These are phyloP conservation scores for Curvularia lunata DNA, from an alignment of 2,329 filamentous ascomycete species.

Conservation along the genomic window DNA sequence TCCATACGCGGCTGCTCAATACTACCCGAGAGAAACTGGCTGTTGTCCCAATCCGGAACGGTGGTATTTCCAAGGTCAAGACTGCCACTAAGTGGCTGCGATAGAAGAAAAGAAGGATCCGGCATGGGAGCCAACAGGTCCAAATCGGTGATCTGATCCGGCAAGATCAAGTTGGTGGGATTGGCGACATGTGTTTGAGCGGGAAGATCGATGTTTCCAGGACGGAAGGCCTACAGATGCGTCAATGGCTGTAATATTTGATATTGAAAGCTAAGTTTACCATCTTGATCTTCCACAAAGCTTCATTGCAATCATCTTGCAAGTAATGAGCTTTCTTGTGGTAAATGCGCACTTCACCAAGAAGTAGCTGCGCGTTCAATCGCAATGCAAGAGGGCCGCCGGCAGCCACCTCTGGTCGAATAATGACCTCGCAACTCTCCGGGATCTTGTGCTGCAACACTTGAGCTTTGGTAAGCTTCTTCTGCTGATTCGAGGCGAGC, in stretches of 20 bases:
- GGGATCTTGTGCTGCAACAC: conserved; percentile 94
- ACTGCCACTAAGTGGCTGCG: conserved; percentile 65
- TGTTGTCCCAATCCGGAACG: conserved; percentile 65
- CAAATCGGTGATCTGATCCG: conserved; percentile 90
- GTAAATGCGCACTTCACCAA: conserved; percentile 97
- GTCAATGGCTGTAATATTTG: conserved; percentile 23
- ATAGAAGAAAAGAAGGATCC: conserved; percentile 83
- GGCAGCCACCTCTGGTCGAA: conserved; percentile 66
- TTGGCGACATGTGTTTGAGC: conserved; percentile 76
- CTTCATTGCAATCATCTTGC: conserved; percentile 96
- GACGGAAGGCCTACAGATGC: conserved; percentile 75
- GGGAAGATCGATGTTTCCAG: conserved; percentile 96
- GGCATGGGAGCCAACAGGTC: conserved; percentile 81
- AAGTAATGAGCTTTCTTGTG: conserved; percentile 96
- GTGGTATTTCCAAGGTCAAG: conserved; percentile 51
- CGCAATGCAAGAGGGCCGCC: conserved; percentile 95
- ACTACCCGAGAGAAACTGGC: conserved; percentile 78
- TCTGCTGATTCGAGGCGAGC: conserved; percentile 97
- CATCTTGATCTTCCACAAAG: conserved; percentile 98
- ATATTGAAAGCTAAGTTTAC: conserved; percentile 55
- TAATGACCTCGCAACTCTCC: conserved; percentile 93
- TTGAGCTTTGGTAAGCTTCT: conserved; percentile 96
- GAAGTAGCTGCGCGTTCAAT: conserved; percentile 88
- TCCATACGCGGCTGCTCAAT: conserved; percentile 62
- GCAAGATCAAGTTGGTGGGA: conserved; percentile 84